Conservation (phyloP, 2,329 filamentous ascomycete species). For the Chaetomium globosum region DNA sequence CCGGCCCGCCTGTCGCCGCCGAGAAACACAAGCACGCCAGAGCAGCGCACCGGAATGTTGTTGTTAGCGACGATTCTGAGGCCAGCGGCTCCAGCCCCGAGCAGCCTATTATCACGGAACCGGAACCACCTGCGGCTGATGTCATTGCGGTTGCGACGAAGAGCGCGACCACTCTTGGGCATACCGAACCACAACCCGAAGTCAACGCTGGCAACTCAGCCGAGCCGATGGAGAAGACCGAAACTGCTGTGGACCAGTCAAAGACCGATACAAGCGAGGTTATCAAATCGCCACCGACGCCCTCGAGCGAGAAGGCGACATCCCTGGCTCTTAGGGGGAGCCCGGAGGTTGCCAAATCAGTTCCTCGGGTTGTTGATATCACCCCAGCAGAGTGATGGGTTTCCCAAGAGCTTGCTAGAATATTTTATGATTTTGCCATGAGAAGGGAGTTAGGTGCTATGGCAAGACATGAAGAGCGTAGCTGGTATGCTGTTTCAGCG, state of each 20-base stretch:
- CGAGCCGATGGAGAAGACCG: conserved; percentile 13
- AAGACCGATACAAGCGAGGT: conserved; percentile 22
- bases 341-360: conserved; percentile 57
- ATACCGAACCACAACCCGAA: background rate
- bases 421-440: conserved; percentile 14
- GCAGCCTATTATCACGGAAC: conserved; percentile 39
- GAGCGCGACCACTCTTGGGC: conserved; percentile 3
- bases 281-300: conserved; percentile 39
- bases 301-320: conserved; percentile 41
- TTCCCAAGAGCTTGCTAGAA: background rate
- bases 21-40: conserved; percentile 31
- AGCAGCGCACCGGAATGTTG: conserved; percentile 33
- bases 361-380: conserved; percentile 42
- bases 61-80: conserved; percentile 36
- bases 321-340: conserved; percentile 63
- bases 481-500: conserved; percentile 5
- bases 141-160: conserved; percentile 35
- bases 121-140: conserved; percentile 34
- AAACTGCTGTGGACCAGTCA: conserved; percentile 19
- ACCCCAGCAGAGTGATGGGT: conserved; percentile 28
- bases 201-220: conserved; percentile 3
- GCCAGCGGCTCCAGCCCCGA: conserved; percentile 33
- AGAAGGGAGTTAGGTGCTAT: conserved; percentile 29
- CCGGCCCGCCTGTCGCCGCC: conserved; percentile 31
- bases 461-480: conserved; percentile 22